These are phyloP conservation scores for Phytophthora macrochlamydospora DNA, from an alignment of 352 stramenopile species.

Conservation along the genomic window DNA sequence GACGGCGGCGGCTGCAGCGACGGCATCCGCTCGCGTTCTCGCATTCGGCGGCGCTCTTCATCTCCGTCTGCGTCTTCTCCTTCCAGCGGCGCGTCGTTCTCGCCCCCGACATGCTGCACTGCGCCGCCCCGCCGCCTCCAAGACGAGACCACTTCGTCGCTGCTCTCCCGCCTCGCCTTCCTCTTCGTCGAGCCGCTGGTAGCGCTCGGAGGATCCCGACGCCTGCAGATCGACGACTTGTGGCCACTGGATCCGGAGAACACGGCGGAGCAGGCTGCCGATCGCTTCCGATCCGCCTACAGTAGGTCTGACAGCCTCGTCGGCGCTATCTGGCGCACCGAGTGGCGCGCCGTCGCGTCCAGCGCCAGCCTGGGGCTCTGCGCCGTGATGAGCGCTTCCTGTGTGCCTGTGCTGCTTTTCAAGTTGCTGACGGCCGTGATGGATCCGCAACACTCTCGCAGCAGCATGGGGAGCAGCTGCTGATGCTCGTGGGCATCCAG, in stretches of 20 bases:
- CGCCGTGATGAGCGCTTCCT: slow-evolving; percentile 20
- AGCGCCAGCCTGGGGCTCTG: slow-evolving; percentile 28
- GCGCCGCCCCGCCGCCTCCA: slow-evolving; percentile 7
- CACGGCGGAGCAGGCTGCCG: slow-evolving; percentile 22
- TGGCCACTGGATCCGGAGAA: slow-evolving; percentile 40
- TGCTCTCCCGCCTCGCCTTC: slow-evolving; percentile 41
- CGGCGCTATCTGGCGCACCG: slow-evolving; percentile 31
- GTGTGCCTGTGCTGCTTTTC: slow-evolving; percentile 39
- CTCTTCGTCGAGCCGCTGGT: slow-evolving; percentile 42
- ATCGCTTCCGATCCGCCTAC: slow-evolving; percentile 37
- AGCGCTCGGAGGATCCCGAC: slow-evolving; percentile 19
- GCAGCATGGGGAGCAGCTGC: slow-evolving; percentile 22
- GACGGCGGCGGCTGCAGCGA: slow-evolving; percentile 7
- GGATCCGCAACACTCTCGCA: slow-evolving; percentile 7
- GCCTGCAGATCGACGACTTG: slow-evolving; percentile 33
- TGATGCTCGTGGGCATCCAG: slow-evolving; percentile 41
- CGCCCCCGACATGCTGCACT: neutral
- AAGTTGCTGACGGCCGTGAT: slow-evolving; percentile 34
- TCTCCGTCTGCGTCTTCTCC: slow-evolving; percentile 3
- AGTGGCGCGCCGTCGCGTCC: slow-evolving; percentile 31
- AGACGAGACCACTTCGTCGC: slow-evolving; percentile 20
- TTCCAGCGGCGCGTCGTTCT: neutral
- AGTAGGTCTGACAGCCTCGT: slow-evolving; percentile 13
- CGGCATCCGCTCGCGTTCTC: slow-evolving; percentile 5
- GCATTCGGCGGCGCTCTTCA: slow-evolving; percentile 10